A percentile compares a stretch with the other conserved stretches of the same genome.
Evolutionary conservation across 257 asterid genomes (phyloP).

Genomic region (Solanum raphanifolium): DNA sequence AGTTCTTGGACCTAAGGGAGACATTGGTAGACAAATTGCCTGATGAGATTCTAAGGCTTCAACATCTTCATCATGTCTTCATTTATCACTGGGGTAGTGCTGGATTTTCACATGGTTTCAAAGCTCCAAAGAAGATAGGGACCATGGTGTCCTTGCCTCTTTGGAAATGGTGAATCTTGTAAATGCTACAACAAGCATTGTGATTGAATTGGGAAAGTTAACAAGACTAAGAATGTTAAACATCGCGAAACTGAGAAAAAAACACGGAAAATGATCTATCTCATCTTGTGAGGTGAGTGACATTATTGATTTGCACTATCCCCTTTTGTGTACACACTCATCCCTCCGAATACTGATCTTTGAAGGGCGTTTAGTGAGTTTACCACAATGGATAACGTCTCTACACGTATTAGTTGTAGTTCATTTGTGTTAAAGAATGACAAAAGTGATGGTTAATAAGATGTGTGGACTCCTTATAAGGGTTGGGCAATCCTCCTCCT

Average conservation of each 20-base stretch:
- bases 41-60: conserved; percentile 6
- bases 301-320: conserved; percentile 1
- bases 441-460: too few species aligned
- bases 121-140: conserved; percentile 5
- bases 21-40: conserved; percentile 5
- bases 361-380: neutral
- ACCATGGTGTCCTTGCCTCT: neutral
- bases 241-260: conserved; percentile 9
- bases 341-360: neutral
- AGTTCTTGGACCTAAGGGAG: conserved; percentile 9
- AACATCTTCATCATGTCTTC: conserved; percentile 1
- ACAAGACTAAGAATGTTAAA: conserved; percentile 2
- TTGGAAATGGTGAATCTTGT: neutral
- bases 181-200: neutral
- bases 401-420: neutral
- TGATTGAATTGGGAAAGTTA: conserved; percentile 15
- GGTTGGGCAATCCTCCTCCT: too few species aligned
- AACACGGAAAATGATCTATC: conserved; percentile 6
- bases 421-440: neutral
- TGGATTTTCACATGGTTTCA: neutral
- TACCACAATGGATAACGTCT: too few species aligned
- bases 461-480: too few species aligned
- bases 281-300: neutral
- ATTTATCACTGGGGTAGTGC: neutral
- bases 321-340: neutral